These are phyloP conservation scores for Atalantia buxifolia DNA, from an alignment of 345 rosid species.

Conservation along the genomic window DNA sequence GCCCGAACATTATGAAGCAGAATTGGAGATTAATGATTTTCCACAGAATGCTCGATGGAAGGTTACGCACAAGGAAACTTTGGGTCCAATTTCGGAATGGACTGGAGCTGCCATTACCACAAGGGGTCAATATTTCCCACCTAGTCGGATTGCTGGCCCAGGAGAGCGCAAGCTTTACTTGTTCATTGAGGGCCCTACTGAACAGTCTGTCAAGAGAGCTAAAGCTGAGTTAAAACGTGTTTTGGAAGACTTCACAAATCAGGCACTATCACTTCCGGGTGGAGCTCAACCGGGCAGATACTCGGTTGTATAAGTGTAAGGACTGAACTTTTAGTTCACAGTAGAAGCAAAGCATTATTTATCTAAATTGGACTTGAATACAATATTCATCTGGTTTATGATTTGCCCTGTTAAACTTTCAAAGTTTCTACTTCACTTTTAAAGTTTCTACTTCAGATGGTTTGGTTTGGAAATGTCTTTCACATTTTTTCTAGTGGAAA, in stretches of 20 bases:
- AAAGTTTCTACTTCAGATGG: not conserved
- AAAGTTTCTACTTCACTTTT: no score
- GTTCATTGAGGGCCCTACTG: conserved; percentile 92
- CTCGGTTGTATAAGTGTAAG: conserved; percentile 81
- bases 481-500: not conserved
- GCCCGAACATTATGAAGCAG: conserved; percentile 99
- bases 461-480: not conserved
- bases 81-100: conserved; percentile 98
- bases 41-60: conserved; percentile 99
- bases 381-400: not conserved
- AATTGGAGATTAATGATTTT: conserved; percentile 91
- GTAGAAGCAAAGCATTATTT: not conserved
- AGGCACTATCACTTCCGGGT: conserved; percentile 85
- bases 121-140: conserved; percentile 80
- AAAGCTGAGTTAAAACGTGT: conserved; percentile 86
- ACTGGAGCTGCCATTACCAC: conserved; percentile 98
- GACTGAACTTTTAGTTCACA: conserved; percentile 15
- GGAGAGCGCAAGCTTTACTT: conserved; percentile 94
- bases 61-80: conserved; percentile 97
- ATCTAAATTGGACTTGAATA: not conserved
- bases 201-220: conserved; percentile 88
- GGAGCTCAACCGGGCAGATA: conserved; percentile 93
- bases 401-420: not conserved
- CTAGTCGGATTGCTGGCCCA: conserved; percentile 62
- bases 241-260: conserved; percentile 87